phyloP scores from a whole-genome alignment of 768 basidiomycete genomes.

The Kwoniella heveanensis region DNA sequence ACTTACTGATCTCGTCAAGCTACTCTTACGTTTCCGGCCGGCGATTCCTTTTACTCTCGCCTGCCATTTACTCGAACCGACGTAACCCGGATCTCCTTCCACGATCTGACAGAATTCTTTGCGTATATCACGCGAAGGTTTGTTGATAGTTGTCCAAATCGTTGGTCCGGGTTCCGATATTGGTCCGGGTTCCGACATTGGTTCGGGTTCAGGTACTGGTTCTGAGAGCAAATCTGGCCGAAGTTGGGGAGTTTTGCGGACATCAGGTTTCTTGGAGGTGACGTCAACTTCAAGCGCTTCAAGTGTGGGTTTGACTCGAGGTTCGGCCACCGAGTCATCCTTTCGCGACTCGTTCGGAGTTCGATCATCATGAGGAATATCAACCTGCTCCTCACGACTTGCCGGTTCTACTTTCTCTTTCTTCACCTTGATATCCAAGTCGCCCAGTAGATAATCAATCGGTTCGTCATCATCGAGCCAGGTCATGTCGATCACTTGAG shows the following conservation, averaged over 20 bases:
- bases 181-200: too few species aligned
- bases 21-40: not conserved
- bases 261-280: too few species aligned
- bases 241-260: too few species aligned
- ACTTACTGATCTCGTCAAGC: not conserved
- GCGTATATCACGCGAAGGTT: not conserved
- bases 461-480: conserved; percentile 6
- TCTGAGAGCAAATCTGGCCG: too few species aligned
- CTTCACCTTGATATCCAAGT: not conserved
- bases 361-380: too few species aligned
- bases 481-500: conserved; percentile 13
- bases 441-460: not conserved
- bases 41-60: not conserved
- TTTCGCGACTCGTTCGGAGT: too few species aligned
- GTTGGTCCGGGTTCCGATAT: not conserved
- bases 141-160: not conserved
- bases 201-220: too few species aligned
- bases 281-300: too few species aligned
- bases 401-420: conserved; percentile 1
- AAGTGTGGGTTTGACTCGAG: too few species aligned
- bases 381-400: too few species aligned
- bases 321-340: too few species aligned
- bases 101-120: not conserved
- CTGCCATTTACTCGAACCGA: not conserved
- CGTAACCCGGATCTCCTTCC: not conserved